Base-by-base conservation (phyloP, 2,329 filamentous ascomycete species). In the Aphanoascus verrucosus region DNA sequence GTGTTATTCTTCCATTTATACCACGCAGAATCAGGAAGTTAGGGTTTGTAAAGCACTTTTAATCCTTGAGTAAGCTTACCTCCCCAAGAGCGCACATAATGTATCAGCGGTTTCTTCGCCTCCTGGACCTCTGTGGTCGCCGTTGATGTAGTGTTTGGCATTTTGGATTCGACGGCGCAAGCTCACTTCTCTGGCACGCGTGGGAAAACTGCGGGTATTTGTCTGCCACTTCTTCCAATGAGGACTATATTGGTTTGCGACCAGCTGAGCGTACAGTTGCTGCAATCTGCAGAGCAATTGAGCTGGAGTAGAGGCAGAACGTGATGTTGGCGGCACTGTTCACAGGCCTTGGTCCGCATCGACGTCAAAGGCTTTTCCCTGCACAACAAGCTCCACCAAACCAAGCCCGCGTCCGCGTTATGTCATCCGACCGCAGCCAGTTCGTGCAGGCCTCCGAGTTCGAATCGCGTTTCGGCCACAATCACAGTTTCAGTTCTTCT, bases 31-130 rank as follows among this genome's bases (percentile, higher is more conserved):
- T 32, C 40, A 42, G 9, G n/a, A 17, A 5, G 15, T 17, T 17
- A 28, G 5, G 40, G 40, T 9, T 15, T 17, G n/a, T 4, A 17
- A 19, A n/a, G 17, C 7, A 42, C n/a, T 15, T 9, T 6, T 6
- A 14, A 20, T 28, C 20, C 23, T 47, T 17, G 37, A 19, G 12
- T 52, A 51, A 17, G 55, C 64, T 57, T 65, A 73, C 71, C 71
- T 65, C 71, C 71, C 70, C 71, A 73, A 52, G 65, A 67, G 55
- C 65, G 64, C 52, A 65, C 66, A 58, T 64, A 65, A 55, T 69
- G 64, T 28, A 71, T 61, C 37, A 70, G 56, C 45, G 70, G 67
- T 55, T 67, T 61, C 56, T 71, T 71, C 8, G 67, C 62, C 55
- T 65, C 57, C 57, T 71, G 65, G 31, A 62, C 56, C 40, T 62